A percentile compares a stretch with the other conserved stretches of the same genome.
These are phyloP conservation scores for Blastomyces parvus DNA, from an alignment of 2,329 filamentous ascomycete species.

Conservation along the genomic window DNA sequence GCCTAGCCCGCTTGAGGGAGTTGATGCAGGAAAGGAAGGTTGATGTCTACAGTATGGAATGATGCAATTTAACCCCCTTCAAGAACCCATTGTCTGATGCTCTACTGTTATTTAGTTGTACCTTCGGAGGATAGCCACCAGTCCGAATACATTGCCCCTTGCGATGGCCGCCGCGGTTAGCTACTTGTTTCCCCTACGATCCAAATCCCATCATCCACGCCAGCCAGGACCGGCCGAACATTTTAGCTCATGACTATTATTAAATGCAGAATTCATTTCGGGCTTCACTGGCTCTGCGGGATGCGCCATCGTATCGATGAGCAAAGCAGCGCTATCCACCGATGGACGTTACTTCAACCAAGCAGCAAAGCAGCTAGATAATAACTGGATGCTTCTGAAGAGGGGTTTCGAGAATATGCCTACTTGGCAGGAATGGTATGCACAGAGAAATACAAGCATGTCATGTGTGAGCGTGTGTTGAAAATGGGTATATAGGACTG, in stretches of 20 bases:
- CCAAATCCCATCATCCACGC: not conserved
- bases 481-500: constrained; percentile 40
- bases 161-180: constrained; percentile 71
- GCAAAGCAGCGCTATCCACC: constrained; percentile 82
- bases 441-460: not conserved
- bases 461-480: constrained; percentile 15
- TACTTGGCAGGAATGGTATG: constrained; percentile 92
- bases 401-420: constrained; percentile 88
- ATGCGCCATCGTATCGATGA: constrained; percentile 75
- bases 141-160: constrained; percentile 96
- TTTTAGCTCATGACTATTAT: constrained; percentile 9
- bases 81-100: constrained; percentile 30
- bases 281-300: constrained; percentile 94
- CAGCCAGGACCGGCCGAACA: not conserved
- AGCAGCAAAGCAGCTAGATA: constrained; percentile 78
- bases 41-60: constrained; percentile 74
- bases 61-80: constrained; percentile 13
- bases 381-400: constrained; percentile 85
- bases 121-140: constrained; percentile 96
- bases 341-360: constrained; percentile 99
- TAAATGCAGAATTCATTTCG: constrained; percentile 61
- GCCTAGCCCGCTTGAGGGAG: constrained; percentile 65
- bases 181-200: constrained; percentile 5
- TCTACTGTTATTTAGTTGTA: constrained; percentile 53
- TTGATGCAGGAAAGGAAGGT: constrained; percentile 82